Evolutionary conservation across 805 yeast genomes (phyloP), one percentile per base, ranked within the genome.

Genomic region (Yarrowia bubula): DNA sequence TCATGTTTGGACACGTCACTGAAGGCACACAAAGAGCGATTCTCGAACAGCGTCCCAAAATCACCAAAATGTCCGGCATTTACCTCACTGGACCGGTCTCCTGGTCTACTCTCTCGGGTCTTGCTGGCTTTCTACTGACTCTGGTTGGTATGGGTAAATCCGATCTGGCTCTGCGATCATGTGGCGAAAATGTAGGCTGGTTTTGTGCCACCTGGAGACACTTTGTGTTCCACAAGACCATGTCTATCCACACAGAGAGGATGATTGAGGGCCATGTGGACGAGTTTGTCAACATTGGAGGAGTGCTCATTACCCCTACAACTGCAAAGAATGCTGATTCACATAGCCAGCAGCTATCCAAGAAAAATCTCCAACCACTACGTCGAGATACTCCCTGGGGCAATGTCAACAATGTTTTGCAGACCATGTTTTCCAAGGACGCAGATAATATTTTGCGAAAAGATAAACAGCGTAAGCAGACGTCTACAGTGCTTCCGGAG

Each of bases 81-180:
- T 92, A 90, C 71, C 71, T 95, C 4, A 86, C 97, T 0, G 99
- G 99, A 2, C 78, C 78, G n/a, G 67, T 89, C 10, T 75, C 82
- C 64, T 93, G 97, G 97, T 74, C 81, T 6, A 81, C 87, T n/a
- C 77, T 91, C 1, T 90, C 96, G n/a, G 99, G 99, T 0, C 75
- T 93, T 7, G 98, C 98, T 0, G 99, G 99, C 0, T 77, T 90
- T 70, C 83, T 93, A 57, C 77, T 93, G 60, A 90, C 98, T 0
- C 79, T 89, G 13, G 86, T 90, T 65, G 97, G 91, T 6, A 80
- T 82, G 67, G 81, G 82, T 55, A 79, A 79, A 7, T 73, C 89
- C 42, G 80, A 80, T n/a, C 76, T 90, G 0, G 46, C 22, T 11
- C 18, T 61, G n/a, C 9, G 81, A 85, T 57, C 58, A 7, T 83